Conservation (phyloP, 805 yeast species). For the Suhomyces faveliae region DNA sequence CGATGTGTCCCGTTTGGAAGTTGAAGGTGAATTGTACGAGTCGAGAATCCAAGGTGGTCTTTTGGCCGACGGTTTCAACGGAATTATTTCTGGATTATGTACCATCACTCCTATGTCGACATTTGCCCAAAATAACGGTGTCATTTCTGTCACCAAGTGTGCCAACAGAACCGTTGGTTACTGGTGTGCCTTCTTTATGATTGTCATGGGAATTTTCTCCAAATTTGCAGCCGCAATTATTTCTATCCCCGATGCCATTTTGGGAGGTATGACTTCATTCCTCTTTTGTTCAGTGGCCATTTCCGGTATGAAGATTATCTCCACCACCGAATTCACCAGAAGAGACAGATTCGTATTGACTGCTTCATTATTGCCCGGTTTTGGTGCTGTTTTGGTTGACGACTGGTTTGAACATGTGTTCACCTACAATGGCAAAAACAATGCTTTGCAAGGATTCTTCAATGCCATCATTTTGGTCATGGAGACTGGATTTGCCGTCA, state of each 20-base stretch:
- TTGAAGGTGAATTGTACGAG: conserved; percentile 79
- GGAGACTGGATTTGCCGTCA: conserved; percentile 72
- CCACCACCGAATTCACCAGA: conserved; percentile 61
- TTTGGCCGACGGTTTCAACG: conserved; percentile 83
- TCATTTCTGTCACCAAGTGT: conserved; percentile 86
- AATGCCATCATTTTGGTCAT: conserved; percentile 68
- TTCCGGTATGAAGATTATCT: conserved; percentile 67
- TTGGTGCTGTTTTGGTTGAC: conserved; percentile 65
- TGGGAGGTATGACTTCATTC: conserved; percentile 88
- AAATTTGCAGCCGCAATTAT: conserved; percentile 54
- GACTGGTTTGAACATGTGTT: conserved; percentile 64
- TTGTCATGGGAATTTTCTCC: conserved; percentile 84
- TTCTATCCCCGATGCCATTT: conserved; percentile 66
- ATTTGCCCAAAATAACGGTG: conserved; percentile 95
- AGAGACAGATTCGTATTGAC: conserved; percentile 74
- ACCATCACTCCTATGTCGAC: conserved; percentile 89
- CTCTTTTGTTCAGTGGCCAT: conserved; percentile 74
- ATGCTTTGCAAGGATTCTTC: conserved; percentile 56
- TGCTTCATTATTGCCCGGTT: conserved; percentile 60
- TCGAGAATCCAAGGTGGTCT: conserved; percentile 91
- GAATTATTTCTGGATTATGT: conserved; percentile 71
- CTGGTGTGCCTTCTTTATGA: conserved; percentile 75
- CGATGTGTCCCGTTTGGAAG: conserved; percentile 83
- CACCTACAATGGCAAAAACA: conserved; percentile 63
- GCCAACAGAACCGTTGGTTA: conserved; percentile 81